phyloP scores from a whole-genome alignment of 257 asterid species.

The Asclepias syriaca region DNA sequence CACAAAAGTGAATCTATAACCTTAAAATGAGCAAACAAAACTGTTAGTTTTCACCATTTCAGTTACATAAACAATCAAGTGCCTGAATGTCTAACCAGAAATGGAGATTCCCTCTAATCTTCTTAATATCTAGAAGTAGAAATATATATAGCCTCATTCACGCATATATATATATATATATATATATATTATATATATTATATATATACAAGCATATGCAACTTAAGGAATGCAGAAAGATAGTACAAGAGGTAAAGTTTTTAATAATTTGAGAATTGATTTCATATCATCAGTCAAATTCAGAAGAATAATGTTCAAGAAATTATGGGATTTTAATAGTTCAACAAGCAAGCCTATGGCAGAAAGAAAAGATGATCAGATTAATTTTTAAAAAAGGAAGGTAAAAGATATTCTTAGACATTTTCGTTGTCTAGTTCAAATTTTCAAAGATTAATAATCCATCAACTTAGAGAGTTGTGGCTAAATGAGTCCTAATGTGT shows the following conservation, averaged over 20 bases:
- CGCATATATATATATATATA: too few species aligned
- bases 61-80: too few species aligned
- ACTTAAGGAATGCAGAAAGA: neutral
- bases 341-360: neutral
- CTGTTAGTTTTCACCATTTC: too few species aligned
- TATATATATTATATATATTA: too few species aligned
- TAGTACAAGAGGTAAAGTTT: neutral
- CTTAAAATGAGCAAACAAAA: too few species aligned
- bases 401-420: neutral
- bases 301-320: neutral
- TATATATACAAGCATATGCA: too few species aligned
- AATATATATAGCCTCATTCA: neutral
- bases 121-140: too few species aligned
- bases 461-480: neutral
- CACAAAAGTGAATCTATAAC: too few species aligned
- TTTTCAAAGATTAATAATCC: neutral
- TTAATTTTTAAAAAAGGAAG: neutral
- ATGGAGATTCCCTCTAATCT: too few species aligned
- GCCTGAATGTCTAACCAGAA: too few species aligned
- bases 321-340: neutral
- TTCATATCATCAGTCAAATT: neutral
- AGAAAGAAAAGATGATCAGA: neutral
- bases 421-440: neutral
- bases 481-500: neutral
- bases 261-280: neutral